Evolutionary conservation across 345 rosid species (phyloP).

Genomic region (Euphorbia pulcherrima): DNA sequence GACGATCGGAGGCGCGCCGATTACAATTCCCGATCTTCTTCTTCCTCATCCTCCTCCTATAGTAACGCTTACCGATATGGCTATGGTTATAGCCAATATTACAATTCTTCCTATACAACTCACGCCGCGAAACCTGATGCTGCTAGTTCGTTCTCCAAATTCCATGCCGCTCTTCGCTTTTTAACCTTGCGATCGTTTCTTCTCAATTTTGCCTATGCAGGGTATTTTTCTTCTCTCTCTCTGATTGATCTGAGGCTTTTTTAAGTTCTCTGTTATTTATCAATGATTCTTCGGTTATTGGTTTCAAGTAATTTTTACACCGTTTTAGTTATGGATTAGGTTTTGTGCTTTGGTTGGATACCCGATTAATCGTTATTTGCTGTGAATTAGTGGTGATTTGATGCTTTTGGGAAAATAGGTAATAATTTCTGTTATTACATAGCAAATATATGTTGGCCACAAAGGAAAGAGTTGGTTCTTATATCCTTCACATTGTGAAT

Average conservation of each 20-base stretch:
- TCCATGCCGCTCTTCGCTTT: conserved; percentile 41
- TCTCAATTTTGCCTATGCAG: conserved; percentile 56
- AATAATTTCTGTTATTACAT: background rate
- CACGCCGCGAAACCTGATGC: conserved; percentile 16
- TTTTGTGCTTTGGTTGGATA: no score
- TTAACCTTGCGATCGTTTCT: conserved; percentile 69
- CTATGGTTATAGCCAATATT: background rate
- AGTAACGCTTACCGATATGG: conserved; percentile 2
- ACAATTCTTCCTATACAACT: conserved; percentile 12
- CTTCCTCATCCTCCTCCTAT: conserved; percentile 12
- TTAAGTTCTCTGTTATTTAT: background rate
- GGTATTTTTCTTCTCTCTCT: conserved; percentile 32
- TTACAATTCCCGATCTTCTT: conserved; percentile 41
- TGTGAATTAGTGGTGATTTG: background rate
- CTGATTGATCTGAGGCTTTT: background rate
- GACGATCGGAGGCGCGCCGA: conserved; percentile 67
- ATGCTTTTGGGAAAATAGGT: background rate
- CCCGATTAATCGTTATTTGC: background rate
- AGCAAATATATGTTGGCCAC: background rate
- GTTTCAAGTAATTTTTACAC: no score
- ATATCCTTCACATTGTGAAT: background rate
- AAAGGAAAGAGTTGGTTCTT: background rate
- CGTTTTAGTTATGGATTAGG: no score
- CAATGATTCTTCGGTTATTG: background rate
- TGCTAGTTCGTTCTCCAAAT: conserved; percentile 26